Conservation (phyloP, 108 stramenopile genomes). For the Aurantiochytrium sp. region DNA sequence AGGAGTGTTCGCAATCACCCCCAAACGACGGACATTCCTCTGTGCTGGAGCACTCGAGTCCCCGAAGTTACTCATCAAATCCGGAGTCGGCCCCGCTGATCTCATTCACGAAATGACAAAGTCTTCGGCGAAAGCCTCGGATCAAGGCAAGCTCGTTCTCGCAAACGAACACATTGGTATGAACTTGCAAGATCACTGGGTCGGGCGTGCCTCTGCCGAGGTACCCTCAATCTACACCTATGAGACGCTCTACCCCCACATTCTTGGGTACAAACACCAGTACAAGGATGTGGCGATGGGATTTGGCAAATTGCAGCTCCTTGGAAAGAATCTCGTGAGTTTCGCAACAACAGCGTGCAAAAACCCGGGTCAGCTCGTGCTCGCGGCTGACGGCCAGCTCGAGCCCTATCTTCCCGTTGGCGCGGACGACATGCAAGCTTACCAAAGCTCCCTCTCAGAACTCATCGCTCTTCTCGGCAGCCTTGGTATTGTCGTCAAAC, state of each 20-base stretch:
- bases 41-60: not conserved
- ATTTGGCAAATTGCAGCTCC: not conserved
- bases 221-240: not conserved
- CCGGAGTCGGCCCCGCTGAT: not conserved
- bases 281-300: not conserved
- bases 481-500: not conserved
- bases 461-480: not conserved
- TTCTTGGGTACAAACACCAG: constrained; percentile 2
- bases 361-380: not conserved
- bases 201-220: not conserved
- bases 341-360: not conserved
- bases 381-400: not conserved
- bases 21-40: not conserved
- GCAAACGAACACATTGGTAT: not conserved
- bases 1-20: not conserved
- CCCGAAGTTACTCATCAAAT: not conserved
- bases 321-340: not conserved
- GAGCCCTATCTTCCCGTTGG: not conserved
- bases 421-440: not conserved
- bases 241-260: not conserved
- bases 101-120: not conserved
- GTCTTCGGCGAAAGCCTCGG: too few species aligned
- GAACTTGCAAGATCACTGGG: constrained; percentile 14
- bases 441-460: not conserved
- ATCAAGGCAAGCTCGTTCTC: not conserved